Evolutionary conservation across 345 rosid species (phyloP).

Genomic region (Citrus australasica): DNA sequence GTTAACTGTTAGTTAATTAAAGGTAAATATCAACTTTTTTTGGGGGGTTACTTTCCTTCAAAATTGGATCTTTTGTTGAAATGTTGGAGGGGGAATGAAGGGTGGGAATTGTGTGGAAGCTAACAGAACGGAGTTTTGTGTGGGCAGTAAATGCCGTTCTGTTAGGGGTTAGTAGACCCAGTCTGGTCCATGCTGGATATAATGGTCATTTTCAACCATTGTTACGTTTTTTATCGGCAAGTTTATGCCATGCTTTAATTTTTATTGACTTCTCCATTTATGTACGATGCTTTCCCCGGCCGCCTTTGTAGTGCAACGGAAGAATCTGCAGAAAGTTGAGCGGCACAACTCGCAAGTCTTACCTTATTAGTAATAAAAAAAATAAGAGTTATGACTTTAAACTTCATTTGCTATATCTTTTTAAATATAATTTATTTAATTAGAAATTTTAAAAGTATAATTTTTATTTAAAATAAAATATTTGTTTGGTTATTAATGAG

Average conservation of each 20-base stretch:
- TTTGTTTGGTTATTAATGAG: no score
- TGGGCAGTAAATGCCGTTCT: slow-evolving; percentile 40
- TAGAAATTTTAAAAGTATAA: no score
- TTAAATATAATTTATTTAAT: no score
- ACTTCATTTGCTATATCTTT: no score
- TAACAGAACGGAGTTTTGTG: slow-evolving; percentile 28
- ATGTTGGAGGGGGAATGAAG: slow-evolving; percentile 27
- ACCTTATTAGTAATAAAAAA: no score
- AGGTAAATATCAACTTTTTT: slow-evolving; percentile 1
- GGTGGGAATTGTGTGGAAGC: slow-evolving; percentile 34
- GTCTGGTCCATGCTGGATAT: slow-evolving; percentile 24
- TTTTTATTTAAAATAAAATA: no score
- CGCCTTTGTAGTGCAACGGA: background rate
- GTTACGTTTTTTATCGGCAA: background rate
- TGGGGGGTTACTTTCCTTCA: slow-evolving; percentile 27
- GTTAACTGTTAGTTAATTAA: background rate
- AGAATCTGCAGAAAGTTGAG: no score
- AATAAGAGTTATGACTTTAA: no score
- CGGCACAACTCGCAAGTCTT: no score
- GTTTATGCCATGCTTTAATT: background rate
- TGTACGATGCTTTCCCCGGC: no score
- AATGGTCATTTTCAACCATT: background rate
- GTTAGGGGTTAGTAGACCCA: slow-evolving; percentile 38
- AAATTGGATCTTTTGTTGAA: slow-evolving; percentile 48
- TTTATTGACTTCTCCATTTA: background rate